These are phyloP conservation scores for Macaranga tanarius DNA, from an alignment of 441 rosid species.

Conservation along the genomic window DNA sequence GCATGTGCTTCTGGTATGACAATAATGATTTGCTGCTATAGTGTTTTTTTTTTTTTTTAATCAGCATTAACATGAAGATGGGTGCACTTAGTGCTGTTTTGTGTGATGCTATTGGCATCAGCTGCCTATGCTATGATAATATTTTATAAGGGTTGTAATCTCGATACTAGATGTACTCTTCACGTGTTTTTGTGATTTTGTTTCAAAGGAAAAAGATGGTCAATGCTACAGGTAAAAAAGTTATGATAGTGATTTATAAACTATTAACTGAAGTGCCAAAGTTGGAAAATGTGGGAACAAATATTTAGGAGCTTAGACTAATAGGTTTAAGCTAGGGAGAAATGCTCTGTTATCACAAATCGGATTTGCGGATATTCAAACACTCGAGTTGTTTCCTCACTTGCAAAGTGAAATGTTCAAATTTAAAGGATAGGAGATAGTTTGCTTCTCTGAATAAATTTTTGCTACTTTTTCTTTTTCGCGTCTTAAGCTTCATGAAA, in stretches of 20 bases:
- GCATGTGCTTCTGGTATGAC: background rate
- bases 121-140: background rate
- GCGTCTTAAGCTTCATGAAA: background rate
- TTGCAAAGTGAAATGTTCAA: background rate
- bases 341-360: background rate
- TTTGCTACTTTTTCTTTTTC: background rate
- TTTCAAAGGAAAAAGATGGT: background rate
- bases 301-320: background rate
- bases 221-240: background rate
- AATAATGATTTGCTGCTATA: background rate
- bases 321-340: background rate
- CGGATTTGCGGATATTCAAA: background rate
- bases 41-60: background rate
- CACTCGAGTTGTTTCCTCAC: background rate
- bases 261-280: background rate
- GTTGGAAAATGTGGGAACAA: background rate
- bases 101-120: background rate
- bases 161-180: background rate
- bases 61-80: background rate
- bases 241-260: background rate
- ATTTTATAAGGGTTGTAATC: background rate
- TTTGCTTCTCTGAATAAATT: background rate
- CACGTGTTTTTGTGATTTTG: background rate
- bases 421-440: background rate
- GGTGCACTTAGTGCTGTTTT: background rate